Evolutionary conservation across 192 early-diverging fungal species (phyloP).

Genomic region (Entophlyctis helioformis): DNA sequence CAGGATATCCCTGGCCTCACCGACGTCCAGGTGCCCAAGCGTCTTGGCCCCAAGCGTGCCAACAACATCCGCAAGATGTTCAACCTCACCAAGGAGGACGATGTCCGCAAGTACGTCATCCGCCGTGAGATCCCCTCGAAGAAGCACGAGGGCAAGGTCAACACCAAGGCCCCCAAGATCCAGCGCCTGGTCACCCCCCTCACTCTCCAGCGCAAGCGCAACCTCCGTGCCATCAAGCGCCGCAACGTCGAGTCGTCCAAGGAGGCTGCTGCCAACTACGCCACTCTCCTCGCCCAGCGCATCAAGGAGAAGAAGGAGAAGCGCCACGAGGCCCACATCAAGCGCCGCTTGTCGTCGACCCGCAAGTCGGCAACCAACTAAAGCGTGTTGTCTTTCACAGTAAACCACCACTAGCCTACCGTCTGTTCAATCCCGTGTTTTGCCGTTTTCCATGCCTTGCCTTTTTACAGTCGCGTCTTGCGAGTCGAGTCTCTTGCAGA

Average conservation of each 20-base stretch:
- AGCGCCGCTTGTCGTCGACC: conserved; percentile 64
- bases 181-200: conserved; percentile 96
- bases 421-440: too few relatives aligned
- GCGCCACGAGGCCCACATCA: conserved; percentile 52
- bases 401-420: too few relatives aligned
- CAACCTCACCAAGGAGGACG: conserved; percentile 94
- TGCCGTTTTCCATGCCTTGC: too few relatives aligned
- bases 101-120: conserved; percentile 99
- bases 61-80: conserved; percentile 99
- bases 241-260: conserved; percentile 66
- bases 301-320: conserved; percentile 92
- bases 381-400: not conserved
- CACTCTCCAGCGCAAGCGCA: conserved; percentile 93
- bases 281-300: conserved; percentile 78
- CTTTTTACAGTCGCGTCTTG: too few relatives aligned
- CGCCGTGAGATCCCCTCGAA: conserved; percentile 79
- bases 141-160: conserved; percentile 80
- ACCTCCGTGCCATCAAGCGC: conserved; percentile 76
- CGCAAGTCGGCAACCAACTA: conserved; percentile 31
- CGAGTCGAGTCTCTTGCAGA: too few relatives aligned
- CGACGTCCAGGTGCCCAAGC: conserved; percentile 86
- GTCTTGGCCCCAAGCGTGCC: conserved; percentile 97
- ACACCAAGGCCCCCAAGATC: conserved; percentile 97
- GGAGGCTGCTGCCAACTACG: conserved; percentile 60
- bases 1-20: conserved; percentile 90